Base-by-base conservation (phyloP, 108 stramenopile genomes). In the Nitzschia sp. region DNA sequence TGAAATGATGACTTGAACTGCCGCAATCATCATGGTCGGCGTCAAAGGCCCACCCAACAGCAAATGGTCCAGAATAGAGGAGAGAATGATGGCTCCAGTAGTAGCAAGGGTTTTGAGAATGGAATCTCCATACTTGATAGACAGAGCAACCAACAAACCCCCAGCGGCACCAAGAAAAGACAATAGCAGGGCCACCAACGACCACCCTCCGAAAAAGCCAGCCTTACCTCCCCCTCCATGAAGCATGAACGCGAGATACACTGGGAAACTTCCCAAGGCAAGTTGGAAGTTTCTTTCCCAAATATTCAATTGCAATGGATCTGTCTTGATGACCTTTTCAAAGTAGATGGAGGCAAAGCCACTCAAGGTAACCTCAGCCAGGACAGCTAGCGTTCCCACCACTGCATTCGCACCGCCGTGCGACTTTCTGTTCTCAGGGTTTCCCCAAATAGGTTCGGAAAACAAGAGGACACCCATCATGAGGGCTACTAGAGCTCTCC, bases 321-420 rank as follows among this genome's bases (percentile, higher is more conserved):
- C 90, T 19, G 69, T 83, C 67, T 88, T 91, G 57, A 97, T 81
- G 40, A 94, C 92, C 76, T 94, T 95, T 80, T 96, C 73, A 71
- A 97, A 96, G 76, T 96, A 97, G 48, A 96, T 94, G 43, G 91
- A 93, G 10, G 94, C 92, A 72, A 96, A 97, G 46, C 96, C 96
- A 64, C 85, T 87, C 48, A 97, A 55, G 3, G 88, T 83, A 6
- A 97, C 94, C 73, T 97, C 96, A 51, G 82, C 86, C 53, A 95
- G 69, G 0, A 97, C 96, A 43, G 94, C 94, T 15, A 72, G 76
- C 17, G 91, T 83, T 56, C 96, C 96, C 41, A 91, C 24, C 10
- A 90, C 11, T 10, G 65, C 70, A 72, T 86, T 89, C 20, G 67
- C 84, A 20, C 76, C 84, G 8, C 74, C 75, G 10, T 37, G 42